Base-by-base conservation (phyloP, 2,329 filamentous ascomycete genomes). In the Aspergillus spinulosporus region DNA sequence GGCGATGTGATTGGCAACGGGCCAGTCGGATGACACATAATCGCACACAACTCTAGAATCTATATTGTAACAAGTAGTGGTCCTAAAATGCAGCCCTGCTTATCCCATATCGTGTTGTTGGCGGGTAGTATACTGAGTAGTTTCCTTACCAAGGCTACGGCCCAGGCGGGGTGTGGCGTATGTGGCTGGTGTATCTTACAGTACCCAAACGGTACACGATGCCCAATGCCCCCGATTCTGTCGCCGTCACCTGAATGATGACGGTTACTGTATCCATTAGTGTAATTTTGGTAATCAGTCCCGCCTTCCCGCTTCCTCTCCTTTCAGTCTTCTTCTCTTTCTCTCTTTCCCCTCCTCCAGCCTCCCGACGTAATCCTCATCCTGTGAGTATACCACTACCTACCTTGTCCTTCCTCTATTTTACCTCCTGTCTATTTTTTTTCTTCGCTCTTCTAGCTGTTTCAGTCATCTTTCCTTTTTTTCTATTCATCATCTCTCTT, bases 301-400 rank as follows among this genome's bases (percentile, higher is more conserved):
- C 34, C 6, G 34, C 21, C 28, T 29, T 32, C 29, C 52, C 47
- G 56, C 46, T 64, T 65, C 64, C 61, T 51, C 51, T 56, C 49
- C 52, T 62, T 31, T 49, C 34, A 49, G 11, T 49, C 48, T 40
- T 31, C 21, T 26, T 31, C 36, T 40, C 14, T 12, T 40, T 59
- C 64, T 64, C 60, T 64, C 64, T 62, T 66, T 47, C 50, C 61
- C 58, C 62, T 65, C 62, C 58, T 59, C 58, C 61, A 56, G 61
- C 62, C 58, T 63, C 58, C 67, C 77, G 76, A 63, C 63, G 60
- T 64, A 64, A 62, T 64, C 58, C 61, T 40, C 14, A 39, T 51
- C 43, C 56, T 58, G 54, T 61, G 39, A 59, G 60, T 60, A 37
- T 52, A 42, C 50, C 40, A 32, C 31, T 28, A 9, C 43, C 49